Conservation (phyloP, 257 asterid species). For the Scutellaria galericulata region DNA sequence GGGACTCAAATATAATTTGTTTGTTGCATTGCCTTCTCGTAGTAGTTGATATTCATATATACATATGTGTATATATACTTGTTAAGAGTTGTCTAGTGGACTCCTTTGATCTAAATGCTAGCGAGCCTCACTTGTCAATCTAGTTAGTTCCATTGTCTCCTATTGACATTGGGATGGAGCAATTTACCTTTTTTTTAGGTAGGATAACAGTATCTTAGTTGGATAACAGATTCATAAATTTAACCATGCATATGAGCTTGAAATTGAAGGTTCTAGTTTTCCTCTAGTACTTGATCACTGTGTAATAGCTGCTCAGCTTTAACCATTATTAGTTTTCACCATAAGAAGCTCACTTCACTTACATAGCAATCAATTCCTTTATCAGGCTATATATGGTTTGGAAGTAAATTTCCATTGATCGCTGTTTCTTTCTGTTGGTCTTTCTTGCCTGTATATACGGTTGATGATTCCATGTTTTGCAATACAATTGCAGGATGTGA, state of each 20-base stretch:
- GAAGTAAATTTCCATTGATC: background rate
- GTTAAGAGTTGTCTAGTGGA: background rate
- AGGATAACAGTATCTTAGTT: background rate
- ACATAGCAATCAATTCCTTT: background rate
- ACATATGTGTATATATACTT: too few species aligned
- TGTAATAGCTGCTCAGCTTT: too few species aligned
- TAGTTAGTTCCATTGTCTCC: background rate
- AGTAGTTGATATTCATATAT: too few species aligned
- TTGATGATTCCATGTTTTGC: conserved; percentile 28
- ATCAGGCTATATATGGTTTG: background rate
- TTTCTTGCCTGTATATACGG: background rate
- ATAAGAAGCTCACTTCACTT: too few species aligned
- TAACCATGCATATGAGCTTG: too few species aligned
- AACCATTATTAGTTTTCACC: too few species aligned
- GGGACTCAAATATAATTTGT: too few species aligned
- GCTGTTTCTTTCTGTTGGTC: background rate
- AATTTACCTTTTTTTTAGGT: background rate
- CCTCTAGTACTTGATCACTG: too few species aligned
- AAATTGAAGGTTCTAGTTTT: too few species aligned
- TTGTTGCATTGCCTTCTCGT: too few species aligned
- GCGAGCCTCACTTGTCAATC: background rate
- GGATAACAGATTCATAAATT: too few species aligned
- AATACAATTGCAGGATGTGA: conserved; percentile 73
- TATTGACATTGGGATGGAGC: too few species aligned
- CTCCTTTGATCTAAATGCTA: background rate